Evolutionary conservation across 176 grass and related monocot species (phyloP).

Genomic region (Rhipidocladum racemiflorum): DNA sequence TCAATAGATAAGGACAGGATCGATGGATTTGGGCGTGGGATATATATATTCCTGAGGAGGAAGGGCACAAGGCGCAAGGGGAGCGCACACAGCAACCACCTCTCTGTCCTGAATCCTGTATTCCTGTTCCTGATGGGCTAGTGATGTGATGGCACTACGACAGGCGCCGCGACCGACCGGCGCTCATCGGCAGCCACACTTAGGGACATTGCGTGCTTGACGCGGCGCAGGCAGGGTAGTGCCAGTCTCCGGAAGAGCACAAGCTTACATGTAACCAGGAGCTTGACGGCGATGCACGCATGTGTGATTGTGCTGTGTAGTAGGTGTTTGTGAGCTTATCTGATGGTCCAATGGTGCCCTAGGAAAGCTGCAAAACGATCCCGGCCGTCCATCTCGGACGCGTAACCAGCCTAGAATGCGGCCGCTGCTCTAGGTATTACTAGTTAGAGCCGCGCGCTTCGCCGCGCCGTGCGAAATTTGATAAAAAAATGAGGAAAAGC

Average conservation of each 20-base stretch:
- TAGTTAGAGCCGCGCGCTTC: no score
- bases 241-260: not conserved
- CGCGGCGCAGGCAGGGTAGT: not conserved
- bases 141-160: no score
- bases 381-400: no score
- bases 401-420: no score
- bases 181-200: not conserved
- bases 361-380: no score
- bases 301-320: not conserved
- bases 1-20: not conserved
- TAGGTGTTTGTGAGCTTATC: not conserved
- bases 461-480: no score
- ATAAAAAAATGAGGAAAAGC: no score
- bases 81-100: not conserved
- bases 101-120: not conserved
- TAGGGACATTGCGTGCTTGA: conserved; percentile 16
- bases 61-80: conserved; percentile 24
- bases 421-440: no score
- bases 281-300: not conserved
- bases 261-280: not conserved
- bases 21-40: no score
- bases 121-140: not conserved
- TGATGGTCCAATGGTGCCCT: not conserved
- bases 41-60: not conserved
- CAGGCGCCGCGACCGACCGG: not conserved